These are phyloP conservation scores for Ogataea nonfermentans DNA, from an alignment of 805 yeast genomes.

Conservation along the genomic window DNA sequence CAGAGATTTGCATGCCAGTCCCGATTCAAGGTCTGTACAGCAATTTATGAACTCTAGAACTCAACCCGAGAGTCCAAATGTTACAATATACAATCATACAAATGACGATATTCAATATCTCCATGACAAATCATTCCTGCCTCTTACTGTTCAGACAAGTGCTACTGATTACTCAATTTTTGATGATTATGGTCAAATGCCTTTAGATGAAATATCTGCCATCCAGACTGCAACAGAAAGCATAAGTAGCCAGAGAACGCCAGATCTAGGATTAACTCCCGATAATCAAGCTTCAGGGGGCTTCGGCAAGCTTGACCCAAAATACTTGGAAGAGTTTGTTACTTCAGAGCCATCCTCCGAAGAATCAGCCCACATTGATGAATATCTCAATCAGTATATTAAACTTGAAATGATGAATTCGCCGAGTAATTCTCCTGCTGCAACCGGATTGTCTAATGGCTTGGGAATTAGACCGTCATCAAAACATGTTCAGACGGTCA, in stretches of 20 bases:
- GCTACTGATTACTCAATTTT: slow-evolving; percentile 13
- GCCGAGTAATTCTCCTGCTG: not conserved
- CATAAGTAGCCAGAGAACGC: slow-evolving; percentile 6
- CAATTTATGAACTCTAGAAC: not conserved
- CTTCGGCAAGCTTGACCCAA: slow-evolving; percentile 4
- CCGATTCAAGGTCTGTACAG: not conserved
- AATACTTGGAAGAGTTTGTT: slow-evolving; percentile 14
- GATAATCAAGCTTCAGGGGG: slow-evolving; percentile 6
- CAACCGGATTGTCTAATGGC: not conserved
- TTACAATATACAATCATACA: slow-evolving; percentile 14
- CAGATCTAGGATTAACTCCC: slow-evolving; percentile 12
- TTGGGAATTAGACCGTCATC: slow-evolving; percentile 3
- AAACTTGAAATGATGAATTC: slow-evolving; percentile 21
- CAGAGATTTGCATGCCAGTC: not conserved
- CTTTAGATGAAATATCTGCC: slow-evolving; percentile 1
- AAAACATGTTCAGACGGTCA: not conserved
- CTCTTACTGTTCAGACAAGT: slow-evolving; percentile 5
- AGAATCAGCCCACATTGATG: slow-evolving; percentile 16
- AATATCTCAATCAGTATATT: slow-evolving; percentile 21
- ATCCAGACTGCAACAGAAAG: slow-evolving; percentile 6
- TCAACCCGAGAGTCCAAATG: not conserved
- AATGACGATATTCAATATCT: slow-evolving; percentile 13
- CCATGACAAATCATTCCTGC: slow-evolving; percentile 9
- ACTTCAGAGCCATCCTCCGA: slow-evolving; percentile 4
- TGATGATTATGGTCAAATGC: slow-evolving; percentile 10